phyloP scores from a whole-genome alignment of 192 early-diverging fungal species.

The Rhizoclosmatium sp. region DNA sequence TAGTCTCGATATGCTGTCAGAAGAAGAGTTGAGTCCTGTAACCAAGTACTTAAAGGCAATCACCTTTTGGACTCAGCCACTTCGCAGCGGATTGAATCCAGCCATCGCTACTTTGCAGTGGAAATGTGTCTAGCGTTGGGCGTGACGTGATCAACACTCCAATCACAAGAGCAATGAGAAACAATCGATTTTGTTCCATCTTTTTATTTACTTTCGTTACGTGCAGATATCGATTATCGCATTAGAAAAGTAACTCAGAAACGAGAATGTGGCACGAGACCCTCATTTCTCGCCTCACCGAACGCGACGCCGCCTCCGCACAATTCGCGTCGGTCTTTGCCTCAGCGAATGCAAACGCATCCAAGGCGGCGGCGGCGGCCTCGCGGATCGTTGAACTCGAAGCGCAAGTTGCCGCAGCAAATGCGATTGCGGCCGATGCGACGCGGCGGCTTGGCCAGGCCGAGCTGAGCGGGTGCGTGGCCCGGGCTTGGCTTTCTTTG shows the following conservation, averaged over 20 bases:
- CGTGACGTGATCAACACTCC: no score
- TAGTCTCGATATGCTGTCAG: no score
- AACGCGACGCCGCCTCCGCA: neutral
- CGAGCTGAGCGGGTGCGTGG: neutral
- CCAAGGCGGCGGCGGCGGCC: neutral
- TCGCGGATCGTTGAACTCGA: neutral
- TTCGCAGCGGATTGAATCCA: no score
- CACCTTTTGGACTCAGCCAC: no score
- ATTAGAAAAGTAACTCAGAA: neutral
- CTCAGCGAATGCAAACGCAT: neutral
- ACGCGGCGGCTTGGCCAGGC: neutral
- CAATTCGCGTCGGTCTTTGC: constrained; percentile 8
- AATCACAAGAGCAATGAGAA: no score
- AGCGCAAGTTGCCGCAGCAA: neutral
- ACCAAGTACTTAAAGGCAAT: no score
- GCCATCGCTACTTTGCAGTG: no score
- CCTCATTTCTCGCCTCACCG: neutral
- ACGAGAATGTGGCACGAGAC: neutral
- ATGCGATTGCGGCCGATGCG: neutral
- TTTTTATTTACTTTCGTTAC: neutral
- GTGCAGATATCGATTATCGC: neutral
- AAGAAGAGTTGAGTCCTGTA: no score
- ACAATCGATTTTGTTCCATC: neutral
- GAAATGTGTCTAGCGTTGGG: no score
- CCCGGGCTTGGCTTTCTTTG: no score